Evolutionary conservation across 2,329 filamentous ascomycete genomes (phyloP).

Genomic region (Plenodomus tracheiphilus): DNA sequence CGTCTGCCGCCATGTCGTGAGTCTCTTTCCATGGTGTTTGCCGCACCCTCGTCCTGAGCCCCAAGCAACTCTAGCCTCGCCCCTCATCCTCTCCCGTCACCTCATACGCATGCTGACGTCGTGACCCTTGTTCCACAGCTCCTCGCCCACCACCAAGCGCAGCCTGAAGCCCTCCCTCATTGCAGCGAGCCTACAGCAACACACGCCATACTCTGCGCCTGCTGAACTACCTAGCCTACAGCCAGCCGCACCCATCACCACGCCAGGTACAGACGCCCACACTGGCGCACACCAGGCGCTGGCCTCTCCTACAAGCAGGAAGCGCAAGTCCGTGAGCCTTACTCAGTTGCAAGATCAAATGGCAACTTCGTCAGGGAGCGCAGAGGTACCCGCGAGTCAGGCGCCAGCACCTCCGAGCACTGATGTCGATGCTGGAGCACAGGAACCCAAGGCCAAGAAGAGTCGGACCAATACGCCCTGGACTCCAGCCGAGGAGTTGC

Average conservation of each 20-base stretch:
- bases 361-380: slow-evolving; percentile 20
- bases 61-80: slow-evolving; percentile 2
- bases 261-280: slow-evolving; percentile 25
- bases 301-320: slow-evolving; percentile 28
- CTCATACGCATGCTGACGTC: slow-evolving; percentile 33
- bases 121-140: slow-evolving; percentile 37
- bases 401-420: slow-evolving; percentile 28
- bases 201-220: slow-evolving; percentile 21
- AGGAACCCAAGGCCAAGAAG: slow-evolving; percentile 69
- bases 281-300: slow-evolving; percentile 24
- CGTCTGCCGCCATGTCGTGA: slow-evolving; percentile 44
- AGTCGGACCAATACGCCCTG: slow-evolving; percentile 98
- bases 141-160: slow-evolving; percentile 49
- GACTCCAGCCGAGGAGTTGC: slow-evolving; percentile 91
- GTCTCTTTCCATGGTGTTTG: slow-evolving; percentile 29
- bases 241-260: slow-evolving; percentile 32
- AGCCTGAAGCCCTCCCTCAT: slow-evolving; percentile 49
- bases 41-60: slow-evolving; percentile 11
- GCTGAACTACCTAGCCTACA: slow-evolving; percentile 33
- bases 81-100: slow-evolving; percentile 4
- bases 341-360: slow-evolving; percentile 29
- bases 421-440: slow-evolving; percentile 26
- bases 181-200: slow-evolving; percentile 36
- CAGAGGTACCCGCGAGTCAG: slow-evolving; percentile 19
- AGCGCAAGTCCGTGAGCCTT: slow-evolving; percentile 41